Percentiles rank a stretch among this genome's conserved stretches.
Conservation (phyloP, 2,329 filamentous ascomycete species). For the Fusarium subtropicale region DNA sequence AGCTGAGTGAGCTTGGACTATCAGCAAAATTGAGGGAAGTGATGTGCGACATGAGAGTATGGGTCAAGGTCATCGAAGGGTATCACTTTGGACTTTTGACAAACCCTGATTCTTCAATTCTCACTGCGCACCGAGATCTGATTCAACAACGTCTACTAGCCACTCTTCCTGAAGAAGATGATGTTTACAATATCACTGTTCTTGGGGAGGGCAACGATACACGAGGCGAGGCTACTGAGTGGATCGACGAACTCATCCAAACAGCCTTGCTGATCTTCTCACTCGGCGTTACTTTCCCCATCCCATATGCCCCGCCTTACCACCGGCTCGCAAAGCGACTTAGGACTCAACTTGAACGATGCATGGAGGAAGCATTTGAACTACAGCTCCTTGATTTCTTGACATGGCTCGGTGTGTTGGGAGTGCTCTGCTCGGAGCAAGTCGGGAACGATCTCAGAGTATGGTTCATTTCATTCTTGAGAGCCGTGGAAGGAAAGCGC, state of each 20-base stretch:
- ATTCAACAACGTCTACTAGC: constrained; percentile 8
- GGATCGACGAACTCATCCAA: neutral
- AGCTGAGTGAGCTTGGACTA: neutral
- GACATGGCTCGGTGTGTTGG: constrained; percentile 4
- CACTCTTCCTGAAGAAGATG: neutral
- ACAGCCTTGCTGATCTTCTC: constrained; percentile 8
- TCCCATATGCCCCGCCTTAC: constrained; percentile 7
- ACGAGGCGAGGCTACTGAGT: rapidly evolving
- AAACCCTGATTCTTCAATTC: neutral
- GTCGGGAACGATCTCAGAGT: neutral
- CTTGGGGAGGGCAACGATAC: rapidly evolving
- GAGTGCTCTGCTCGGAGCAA: neutral
- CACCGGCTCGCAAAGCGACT: neutral
- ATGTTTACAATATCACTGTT: rapidly evolving
- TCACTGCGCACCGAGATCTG: constrained; percentile 11
- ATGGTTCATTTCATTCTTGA: neutral
- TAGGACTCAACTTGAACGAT: neutral
- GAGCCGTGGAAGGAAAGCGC: neutral
- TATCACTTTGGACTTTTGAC: neutral
- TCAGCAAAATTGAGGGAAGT: neutral
- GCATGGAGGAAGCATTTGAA: rapidly evolving
- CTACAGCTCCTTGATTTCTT: neutral
- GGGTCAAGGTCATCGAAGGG: neutral
- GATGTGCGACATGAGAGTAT: neutral
- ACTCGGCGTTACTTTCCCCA: neutral